Evolutionary conservation across 2,329 filamentous ascomycete genomes (phyloP).

Genomic region (Teratosphaeria pseudoeucalypti): DNA sequence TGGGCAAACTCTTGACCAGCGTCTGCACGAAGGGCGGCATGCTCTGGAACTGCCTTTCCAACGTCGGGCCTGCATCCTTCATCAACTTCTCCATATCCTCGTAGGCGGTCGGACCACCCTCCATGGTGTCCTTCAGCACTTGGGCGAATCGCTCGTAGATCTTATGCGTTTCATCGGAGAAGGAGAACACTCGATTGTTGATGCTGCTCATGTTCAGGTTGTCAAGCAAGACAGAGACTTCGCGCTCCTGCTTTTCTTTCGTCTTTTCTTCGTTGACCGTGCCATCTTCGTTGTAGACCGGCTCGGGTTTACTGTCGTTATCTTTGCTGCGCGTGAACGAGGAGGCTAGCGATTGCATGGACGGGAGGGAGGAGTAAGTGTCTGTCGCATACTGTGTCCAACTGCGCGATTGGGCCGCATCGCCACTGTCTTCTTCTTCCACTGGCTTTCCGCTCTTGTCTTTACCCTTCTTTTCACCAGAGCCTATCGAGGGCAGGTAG

Average conservation of each 20-base stretch:
- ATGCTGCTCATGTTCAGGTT: conserved; percentile 71
- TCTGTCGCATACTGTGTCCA: conserved; percentile 24
- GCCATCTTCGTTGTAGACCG: conserved; percentile 28
- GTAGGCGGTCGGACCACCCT: conserved; percentile 88
- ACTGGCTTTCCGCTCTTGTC: not conserved
- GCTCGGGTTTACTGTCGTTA: conserved; percentile 23
- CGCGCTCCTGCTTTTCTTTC: conserved; percentile 51
- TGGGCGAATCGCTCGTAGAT: conserved; percentile 76
- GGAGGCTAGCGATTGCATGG: conserved; percentile 15
- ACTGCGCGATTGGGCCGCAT: conserved; percentile 10
- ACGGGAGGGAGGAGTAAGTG: conserved; percentile 12
- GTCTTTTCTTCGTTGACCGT: conserved; percentile 28
- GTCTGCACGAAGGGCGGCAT: conserved; percentile 75
- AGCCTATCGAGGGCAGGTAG: conserved; percentile 20
- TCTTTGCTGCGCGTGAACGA: conserved; percentile 10
- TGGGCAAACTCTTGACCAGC: conserved; percentile 72
- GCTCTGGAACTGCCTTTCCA: conserved; percentile 53
- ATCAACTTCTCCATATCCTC: conserved; percentile 68
- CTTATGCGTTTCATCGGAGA: conserved; percentile 74
- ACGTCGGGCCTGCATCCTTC: conserved; percentile 51
- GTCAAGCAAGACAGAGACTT: conserved; percentile 70
- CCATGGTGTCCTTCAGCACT: conserved; percentile 83
- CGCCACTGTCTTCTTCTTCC: conserved; percentile 2
- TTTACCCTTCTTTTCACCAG: conserved; percentile 3
- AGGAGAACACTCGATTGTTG: conserved; percentile 75